Evolutionary conservation across 495 filamentous ascomycete genomes (phyloP), one percentile per base, ranked within the genome.

Genomic region (Penicillium subrubescens): DNA sequence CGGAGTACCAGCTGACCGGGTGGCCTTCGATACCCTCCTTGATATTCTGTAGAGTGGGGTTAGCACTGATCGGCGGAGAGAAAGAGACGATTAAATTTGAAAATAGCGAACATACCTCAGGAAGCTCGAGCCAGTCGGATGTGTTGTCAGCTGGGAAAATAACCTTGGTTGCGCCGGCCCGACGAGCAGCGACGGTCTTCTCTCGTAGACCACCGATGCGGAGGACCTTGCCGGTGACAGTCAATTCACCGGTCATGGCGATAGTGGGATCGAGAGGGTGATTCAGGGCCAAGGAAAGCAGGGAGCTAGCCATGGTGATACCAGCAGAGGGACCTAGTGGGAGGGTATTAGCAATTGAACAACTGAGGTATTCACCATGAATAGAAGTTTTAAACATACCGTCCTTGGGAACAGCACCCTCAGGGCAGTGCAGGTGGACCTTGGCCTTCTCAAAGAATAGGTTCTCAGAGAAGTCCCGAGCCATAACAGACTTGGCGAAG

Each of bases 171-270:
- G 93, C 96, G 62, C 96, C 96, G 53, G 96, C 95, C 61, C 96
- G 85, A 66, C 94, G 85, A 55, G 96, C 96, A 54, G 96, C 96
- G 57, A 99, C 95, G n/a, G 95, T 97, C 87, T 99, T 99, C 84
- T 99, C 96, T 60, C 96, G 84, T 69, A 99, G 79, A 0, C 96
- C 96, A 29, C 96, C 96, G 79, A 99, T 99, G 69, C 96, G 85
- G 59, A 99, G 80, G 7, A 99, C 94, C 78, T 98, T 98, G 33
- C 96, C 96, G 23, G 96, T 99, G 56, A 99, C 91, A 0, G 96
- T 99, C 67, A 99, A 79, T 79, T 99, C 96, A 67, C 96, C 96
- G 23, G 96, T 99, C 96, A 99, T 99, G 54, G 96, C 94, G 71
- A 98, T 88, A 29, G 92, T 92, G 3, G 92, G 90, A 71, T 94